Percentiles rank a stretch among this genome's conserved stretches.
These are phyloP conservation scores for Epichloe sp. DNA, from an alignment of 2,329 filamentous ascomycete genomes.

Conservation along the genomic window DNA sequence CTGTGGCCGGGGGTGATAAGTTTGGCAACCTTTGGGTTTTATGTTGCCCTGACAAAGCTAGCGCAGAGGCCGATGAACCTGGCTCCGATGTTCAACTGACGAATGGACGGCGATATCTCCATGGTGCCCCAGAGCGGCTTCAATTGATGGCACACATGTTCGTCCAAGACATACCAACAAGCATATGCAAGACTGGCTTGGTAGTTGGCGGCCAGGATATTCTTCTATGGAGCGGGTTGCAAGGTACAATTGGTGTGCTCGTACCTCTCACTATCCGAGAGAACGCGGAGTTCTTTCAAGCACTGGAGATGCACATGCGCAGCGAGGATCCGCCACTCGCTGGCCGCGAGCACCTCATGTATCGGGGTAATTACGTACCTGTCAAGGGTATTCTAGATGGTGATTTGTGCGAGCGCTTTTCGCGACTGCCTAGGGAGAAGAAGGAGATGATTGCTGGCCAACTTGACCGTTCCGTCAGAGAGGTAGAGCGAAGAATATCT, in stretches of 20 bases:
- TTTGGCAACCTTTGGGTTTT: constrained; percentile 95
- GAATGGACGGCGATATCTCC: constrained; percentile 79
- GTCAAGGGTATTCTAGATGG: constrained; percentile 96
- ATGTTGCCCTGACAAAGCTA: constrained; percentile 73
- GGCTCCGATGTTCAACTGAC: constrained; percentile 81
- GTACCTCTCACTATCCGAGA: constrained; percentile 85
- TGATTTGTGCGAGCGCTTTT: constrained; percentile 86
- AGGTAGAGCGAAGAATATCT: constrained; percentile 93
- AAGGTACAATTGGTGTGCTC: constrained; percentile 85
- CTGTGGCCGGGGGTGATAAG: constrained; percentile 86
- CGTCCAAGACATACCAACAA: constrained; percentile 82
- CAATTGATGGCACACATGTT: constrained; percentile 80
- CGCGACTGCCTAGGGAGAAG: constrained; percentile 70
- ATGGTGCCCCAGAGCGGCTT: constrained; percentile 74
- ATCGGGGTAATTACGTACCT: constrained; percentile 87
- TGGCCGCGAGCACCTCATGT: constrained; percentile 89
- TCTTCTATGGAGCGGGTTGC: constrained; percentile 87
- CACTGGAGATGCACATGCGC: constrained; percentile 75
- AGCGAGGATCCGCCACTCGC: constrained; percentile 77
- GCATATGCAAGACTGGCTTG: constrained; percentile 75
- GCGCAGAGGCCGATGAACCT: constrained; percentile 83
- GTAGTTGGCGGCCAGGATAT: constrained; percentile 87
- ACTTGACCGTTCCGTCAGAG: constrained; percentile 74
- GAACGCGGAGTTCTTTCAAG: constrained; percentile 96
- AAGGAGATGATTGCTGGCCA: constrained; percentile 93